phyloP scores from a whole-genome alignment of 306 rosid species.

The Sindora glabra region DNA sequence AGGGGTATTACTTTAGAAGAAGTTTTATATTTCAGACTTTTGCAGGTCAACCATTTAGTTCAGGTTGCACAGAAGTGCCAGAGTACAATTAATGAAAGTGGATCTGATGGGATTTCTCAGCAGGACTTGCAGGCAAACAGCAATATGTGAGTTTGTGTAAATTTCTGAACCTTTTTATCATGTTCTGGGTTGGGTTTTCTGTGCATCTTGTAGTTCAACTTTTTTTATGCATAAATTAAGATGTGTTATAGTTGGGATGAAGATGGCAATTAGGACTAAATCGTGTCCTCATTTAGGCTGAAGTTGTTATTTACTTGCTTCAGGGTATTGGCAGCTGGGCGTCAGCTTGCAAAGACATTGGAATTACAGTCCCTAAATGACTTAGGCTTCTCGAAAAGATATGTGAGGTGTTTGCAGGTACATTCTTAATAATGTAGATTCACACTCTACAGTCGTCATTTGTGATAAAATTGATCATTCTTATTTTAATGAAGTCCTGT shows the following conservation, averaged over 20 bases:
- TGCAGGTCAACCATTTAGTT: constrained; percentile 84
- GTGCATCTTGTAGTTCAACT: not conserved
- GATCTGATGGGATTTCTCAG: constrained; percentile 84
- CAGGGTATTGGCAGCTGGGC: constrained; percentile 87
- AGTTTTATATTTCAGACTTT: constrained; percentile 9
- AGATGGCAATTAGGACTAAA: not conserved
- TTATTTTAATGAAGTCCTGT: not conserved
- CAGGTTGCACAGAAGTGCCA: constrained; percentile 94
- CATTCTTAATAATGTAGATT: not conserved
- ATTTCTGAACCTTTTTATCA: no score
- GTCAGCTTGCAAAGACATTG: constrained; percentile 90
- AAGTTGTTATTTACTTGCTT: constrained; percentile 17
- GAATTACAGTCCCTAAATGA: constrained; percentile 90
- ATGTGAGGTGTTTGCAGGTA: constrained; percentile 98
- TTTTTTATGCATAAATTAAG: not conserved
- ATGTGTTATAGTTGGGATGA: no score
- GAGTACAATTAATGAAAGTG: constrained; percentile 77
- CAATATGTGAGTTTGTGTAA: constrained; percentile 64
- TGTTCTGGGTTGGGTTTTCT: not conserved
- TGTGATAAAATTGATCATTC: not conserved
- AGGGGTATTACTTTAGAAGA: not conserved
- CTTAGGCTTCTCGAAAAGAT: constrained; percentile 93
- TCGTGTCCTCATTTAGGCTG: not conserved
- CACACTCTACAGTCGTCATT: not conserved
- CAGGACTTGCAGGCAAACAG: constrained; percentile 86